Conservation (phyloP, 768 basidiomycete genomes). For the Lepiota brunneoincarnata region DNA sequence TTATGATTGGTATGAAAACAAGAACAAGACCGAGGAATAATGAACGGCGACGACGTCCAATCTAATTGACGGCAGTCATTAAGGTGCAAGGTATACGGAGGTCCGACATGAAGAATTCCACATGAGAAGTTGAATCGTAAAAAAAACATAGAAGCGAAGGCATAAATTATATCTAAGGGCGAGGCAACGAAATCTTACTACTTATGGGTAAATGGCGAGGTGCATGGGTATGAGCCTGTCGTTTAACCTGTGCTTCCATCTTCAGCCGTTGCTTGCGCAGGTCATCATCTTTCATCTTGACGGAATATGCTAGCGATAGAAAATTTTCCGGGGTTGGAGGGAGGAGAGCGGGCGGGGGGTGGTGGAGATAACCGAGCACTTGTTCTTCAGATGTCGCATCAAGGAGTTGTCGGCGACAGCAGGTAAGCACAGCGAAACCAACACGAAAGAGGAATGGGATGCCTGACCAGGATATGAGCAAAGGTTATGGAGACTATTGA, state of each 20-base stretch:
- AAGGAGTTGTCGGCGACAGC: constrained; percentile 58
- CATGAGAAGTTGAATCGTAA: neutral
- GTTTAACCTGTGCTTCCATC: constrained; percentile 71
- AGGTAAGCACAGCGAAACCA: constrained; percentile 60
- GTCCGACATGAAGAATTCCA: neutral
- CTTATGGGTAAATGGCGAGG: constrained; percentile 21
- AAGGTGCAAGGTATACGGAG: neutral
- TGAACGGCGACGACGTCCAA: neutral
- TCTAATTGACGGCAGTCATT: no score
- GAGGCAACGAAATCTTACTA: constrained; percentile 6
- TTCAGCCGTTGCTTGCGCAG: constrained; percentile 72
- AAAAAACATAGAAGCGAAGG: neutral
- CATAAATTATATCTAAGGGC: neutral
- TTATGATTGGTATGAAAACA: neutral
- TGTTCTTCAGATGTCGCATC: constrained; percentile 45
- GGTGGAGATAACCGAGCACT: constrained; percentile 46
- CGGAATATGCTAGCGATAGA: constrained; percentile 54
- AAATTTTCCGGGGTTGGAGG: constrained; percentile 62
- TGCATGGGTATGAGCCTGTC: constrained; percentile 47
- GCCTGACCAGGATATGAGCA: constrained; percentile 37
- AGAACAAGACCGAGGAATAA: neutral
- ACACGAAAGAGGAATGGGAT: constrained; percentile 73
- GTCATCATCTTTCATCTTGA: constrained; percentile 80
- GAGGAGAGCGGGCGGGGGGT: constrained; percentile 49
- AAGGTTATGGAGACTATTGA: neutral